A percentile compares a stretch with the other conserved stretches of the same genome.
phyloP scores from a whole-genome alignment of 2,329 filamentous ascomycete genomes.

The Fusarium sp. region DNA sequence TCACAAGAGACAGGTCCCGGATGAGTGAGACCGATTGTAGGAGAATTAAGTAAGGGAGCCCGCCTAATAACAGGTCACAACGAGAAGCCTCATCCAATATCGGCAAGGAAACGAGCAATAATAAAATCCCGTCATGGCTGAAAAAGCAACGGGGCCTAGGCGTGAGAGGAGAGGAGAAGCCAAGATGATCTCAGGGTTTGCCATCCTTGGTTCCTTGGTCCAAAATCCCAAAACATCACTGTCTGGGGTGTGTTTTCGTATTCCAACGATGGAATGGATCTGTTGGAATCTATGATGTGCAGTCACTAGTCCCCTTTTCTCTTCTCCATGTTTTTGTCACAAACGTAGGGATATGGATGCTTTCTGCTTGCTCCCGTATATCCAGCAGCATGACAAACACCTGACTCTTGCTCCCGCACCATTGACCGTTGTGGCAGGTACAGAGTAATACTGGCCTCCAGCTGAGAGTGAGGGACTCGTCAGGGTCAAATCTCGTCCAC shows the following conservation, averaged over 20 bases:
- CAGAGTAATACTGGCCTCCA: constrained; percentile 12
- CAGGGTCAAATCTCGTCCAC: constrained; percentile 15
- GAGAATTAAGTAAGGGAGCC: constrained; percentile 5
- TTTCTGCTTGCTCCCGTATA: background rate
- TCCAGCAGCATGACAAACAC: constrained; percentile 27
- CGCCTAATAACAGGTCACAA: background rate
- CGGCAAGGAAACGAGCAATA: constrained; percentile 28
- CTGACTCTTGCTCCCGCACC: constrained; percentile 28
- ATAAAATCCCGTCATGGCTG: constrained; percentile 13
- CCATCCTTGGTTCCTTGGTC: background rate
- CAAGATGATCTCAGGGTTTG: constrained; percentile 4
- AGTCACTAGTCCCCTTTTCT: background rate
- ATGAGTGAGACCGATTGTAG: constrained; percentile 16
- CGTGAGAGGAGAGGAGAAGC: background rate
- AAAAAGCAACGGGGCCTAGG: background rate
- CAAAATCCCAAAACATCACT: constrained; percentile 14
- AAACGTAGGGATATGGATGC: background rate
- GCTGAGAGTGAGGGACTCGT: constrained; percentile 12
- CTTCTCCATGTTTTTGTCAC: background rate
- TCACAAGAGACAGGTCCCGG: constrained; percentile 7
- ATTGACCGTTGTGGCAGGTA: constrained; percentile 19
- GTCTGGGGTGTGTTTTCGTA: constrained; percentile 26
- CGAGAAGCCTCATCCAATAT: constrained; percentile 27
- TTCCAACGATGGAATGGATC: constrained; percentile 29
- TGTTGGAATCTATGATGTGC: constrained; percentile 19